Base-by-base conservation (phyloP, 305 asterid genomes). In the Solanum hybrid region DNA sequence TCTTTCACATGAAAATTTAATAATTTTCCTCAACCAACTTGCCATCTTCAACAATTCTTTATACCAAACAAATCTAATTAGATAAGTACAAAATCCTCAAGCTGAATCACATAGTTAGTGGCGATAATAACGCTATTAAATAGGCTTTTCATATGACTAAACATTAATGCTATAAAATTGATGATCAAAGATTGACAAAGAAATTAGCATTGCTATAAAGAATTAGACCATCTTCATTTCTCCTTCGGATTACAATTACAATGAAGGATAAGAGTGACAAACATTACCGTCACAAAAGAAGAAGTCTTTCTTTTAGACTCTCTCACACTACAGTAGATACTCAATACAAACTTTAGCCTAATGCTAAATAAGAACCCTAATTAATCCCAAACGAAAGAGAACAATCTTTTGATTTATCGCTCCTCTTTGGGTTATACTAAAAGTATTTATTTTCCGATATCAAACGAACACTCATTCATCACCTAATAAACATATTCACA, bases 401-500 rank as follows among this genome's bases (percentile, higher is more conserved):
- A 45, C 71, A 72, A 26, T 38, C 66, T 75, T 87, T 87, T 87
- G 84, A 78, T 35, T 64, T 42, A 24, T 71, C 22, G 38, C 6
- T 87, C 19, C 3, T 87, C 71, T 27, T 71, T 87, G 84, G 42
- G 17, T 29, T 82, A 29, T 11, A 22, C 87, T 45, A 56, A 45
- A 19, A 14, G 56, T 87, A 87, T 87, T 87, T 36, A 72, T 87
- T 72, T 36, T 35, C 60, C 72, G 35, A 40, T 26, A 86, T 69
- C 37, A 24, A 36, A 37, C 9, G 24, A 69, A 36, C 88, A 64
- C 81, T 37, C 64, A 87, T 87, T 87, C 89, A 72, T 27, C 89
- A 87, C 84, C 89, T 76, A 40, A 72, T 87, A 87, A 40, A 87
- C 69, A 87, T 87, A 87, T 87, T 26, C 81, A 87, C 66, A 87